Evolutionary conservation across 228 moss, liverwort and hornwort species (phyloP), one percentile per base, ranked within the genome.

Genomic region (Sphagnum magellanicum): DNA sequence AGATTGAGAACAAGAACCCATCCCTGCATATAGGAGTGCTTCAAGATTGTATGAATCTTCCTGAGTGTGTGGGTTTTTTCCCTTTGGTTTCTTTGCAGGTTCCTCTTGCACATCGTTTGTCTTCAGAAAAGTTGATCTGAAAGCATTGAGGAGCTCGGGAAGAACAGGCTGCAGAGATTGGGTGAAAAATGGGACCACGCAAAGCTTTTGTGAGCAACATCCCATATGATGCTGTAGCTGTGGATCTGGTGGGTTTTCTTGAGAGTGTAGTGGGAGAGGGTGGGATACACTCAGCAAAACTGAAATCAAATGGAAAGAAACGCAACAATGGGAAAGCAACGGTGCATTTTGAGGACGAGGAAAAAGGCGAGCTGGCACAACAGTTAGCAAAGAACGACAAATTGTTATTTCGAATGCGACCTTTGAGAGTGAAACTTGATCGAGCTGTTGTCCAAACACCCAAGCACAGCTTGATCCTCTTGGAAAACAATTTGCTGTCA

Each of bases 261-360:
- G 90, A 90, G 79, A 77, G 51, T 46, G 63, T 76, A 46, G 81
- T 88, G 48, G 72, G 69, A 0, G 75, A 78, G 53, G 88, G 83
- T 50, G 75, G 73, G 8, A 70, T 93, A 1, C 70, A 49, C 61
- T 60, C 50, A 52, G 90, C 74, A 10, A 79, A 83, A 64, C 80
- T 93, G 46, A 71, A 69, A 71, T 73, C 82, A 5, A 75, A 88
- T 4, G 67, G 72, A 10, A 70, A 75, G 49, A 80, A 75, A 4
- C 68, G 69, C 47, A 87, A 90, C 71, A 92, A 69, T 68, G 92
- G 92, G 11, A 88, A 76, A n/a, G 92, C 87, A 11, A 85, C 85
- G 63, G 92, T 88, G n/a, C 76, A 71, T 4, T 89, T 92, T 73
- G 78, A 62, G 17, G 73, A 80, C 6, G 76, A 79, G 55, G 67